Evolutionary conservation across 306 rosid species (phyloP).

Genomic region (Quercus agrifolia): DNA sequence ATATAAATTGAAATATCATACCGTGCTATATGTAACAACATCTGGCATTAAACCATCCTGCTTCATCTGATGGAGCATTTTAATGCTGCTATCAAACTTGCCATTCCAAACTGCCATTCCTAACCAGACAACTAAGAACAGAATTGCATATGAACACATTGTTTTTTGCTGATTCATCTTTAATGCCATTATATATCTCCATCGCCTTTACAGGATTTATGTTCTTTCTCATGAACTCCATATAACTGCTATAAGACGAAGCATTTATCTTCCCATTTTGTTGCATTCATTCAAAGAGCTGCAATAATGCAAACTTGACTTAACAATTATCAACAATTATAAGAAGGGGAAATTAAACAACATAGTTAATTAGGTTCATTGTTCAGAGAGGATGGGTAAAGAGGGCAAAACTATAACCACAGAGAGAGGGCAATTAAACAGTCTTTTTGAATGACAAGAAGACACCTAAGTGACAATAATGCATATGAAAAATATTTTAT

Average conservation of each 20-base stretch:
- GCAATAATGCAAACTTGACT: slow-evolving; percentile 25
- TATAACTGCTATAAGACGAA: slow-evolving; percentile 65
- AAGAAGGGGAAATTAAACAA: neutral
- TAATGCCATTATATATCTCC: slow-evolving; percentile 58
- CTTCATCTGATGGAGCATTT: slow-evolving; percentile 74
- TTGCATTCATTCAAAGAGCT: slow-evolving; percentile 94
- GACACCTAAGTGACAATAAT: neutral
- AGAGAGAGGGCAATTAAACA: neutral
- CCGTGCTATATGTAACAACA: slow-evolving; percentile 85
- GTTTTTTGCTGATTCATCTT: slow-evolving; percentile 48
- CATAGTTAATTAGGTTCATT: neutral
- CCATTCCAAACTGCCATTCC: slow-evolving; percentile 57
- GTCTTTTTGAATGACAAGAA: neutral
- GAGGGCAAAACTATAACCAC: neutral
- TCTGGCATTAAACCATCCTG: slow-evolving; percentile 68
- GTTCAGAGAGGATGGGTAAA: neutral
- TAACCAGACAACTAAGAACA: slow-evolving; percentile 61
- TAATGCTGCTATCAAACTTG: slow-evolving; percentile 54
- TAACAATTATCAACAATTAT: neutral
- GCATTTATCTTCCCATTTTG: slow-evolving; percentile 57
- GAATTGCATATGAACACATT: slow-evolving; percentile 70
- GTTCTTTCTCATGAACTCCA: slow-evolving; percentile 64
- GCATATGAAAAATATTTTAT: neutral
- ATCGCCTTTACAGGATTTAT: slow-evolving; percentile 59
- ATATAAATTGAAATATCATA: slow-evolving; percentile 33